Base-by-base conservation (phyloP, 176 grass and related monocot species). In the Raddia guianensis region DNA sequence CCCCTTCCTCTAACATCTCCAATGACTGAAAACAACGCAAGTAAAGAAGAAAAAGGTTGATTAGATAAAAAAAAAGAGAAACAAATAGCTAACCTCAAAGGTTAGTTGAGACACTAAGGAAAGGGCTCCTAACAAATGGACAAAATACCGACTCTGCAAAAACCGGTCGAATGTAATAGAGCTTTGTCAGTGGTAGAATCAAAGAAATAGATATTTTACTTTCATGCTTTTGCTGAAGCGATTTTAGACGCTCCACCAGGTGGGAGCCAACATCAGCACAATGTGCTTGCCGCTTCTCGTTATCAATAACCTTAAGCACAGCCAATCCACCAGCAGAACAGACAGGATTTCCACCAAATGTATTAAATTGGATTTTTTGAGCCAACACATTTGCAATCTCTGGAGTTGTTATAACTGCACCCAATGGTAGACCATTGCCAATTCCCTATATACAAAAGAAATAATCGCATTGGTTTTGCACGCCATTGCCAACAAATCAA, bases 1-100 rank as follows among this genome's bases (percentile, higher is more conserved):
- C 93, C 96, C 79, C 93, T 91, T 37, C 96, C 96, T 87, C 96
- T 99, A 64, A 99, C 85, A 80, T 99, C 96, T 84, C 96, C 96
- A 27, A 95, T 99, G 62, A 99, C 96, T 95, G 61, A 34, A 72
- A 91, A 34, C 19, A 82, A 14, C n/a, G 78, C 15, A 72, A 44
- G 48, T 12, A 54, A 66, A 49, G 3, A 12, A 73, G 6, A 60
- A 77, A 66, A 13, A 43, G 57, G 27, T 59, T 15, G 0, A 1
- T 35, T 32, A 42, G 1, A 72, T 5, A 32, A 59, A 14, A 18
- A 18, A 33, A 58, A 1, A 37, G 12, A 56, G 13, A 0, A 71
- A 57, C 5, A 80, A 27, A 27, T 27, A 27, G 27, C 27, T 27
- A 27, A 27, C 27, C 27, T 27, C 27, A 27, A 27, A 27, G 27